phyloP scores from a whole-genome alignment of 345 rosid species.

The Populus alba region DNA sequence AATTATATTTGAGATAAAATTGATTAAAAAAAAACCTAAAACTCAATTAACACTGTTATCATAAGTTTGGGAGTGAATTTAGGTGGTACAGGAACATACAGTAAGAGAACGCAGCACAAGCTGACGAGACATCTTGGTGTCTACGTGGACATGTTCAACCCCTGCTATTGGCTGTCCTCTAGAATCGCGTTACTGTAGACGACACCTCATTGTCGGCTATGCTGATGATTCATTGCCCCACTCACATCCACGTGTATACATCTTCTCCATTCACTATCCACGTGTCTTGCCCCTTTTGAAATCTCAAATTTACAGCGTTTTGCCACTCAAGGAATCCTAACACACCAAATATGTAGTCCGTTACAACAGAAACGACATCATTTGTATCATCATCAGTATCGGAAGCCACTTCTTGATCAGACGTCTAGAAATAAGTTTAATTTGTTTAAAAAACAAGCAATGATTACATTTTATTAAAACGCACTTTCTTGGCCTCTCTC shows the following conservation, averaged over 20 bases:
- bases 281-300: constrained; percentile 22
- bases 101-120: neutral
- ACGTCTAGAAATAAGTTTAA: constrained; percentile 9
- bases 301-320: neutral
- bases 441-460: constrained; percentile 7
- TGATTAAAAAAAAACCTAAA: too few species aligned
- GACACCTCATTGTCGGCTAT: constrained; percentile 35
- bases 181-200: neutral
- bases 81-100: neutral
- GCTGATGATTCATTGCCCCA: constrained; percentile 3
- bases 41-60: too few species aligned
- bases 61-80: too few species aligned
- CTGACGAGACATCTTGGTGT: constrained; percentile 13
- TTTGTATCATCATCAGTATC: neutral
- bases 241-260: constrained; percentile 29
- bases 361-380: neutral
- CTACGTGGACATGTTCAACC: constrained; percentile 25
- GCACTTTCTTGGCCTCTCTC: neutral
- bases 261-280: constrained; percentile 21
- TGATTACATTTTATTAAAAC: constrained; percentile 13
- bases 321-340: constrained; percentile 9
- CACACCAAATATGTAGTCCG: neutral
- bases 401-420: constrained; percentile 8
- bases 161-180: constrained; percentile 29
- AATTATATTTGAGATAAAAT: too few species aligned